Evolutionary conservation across 2,329 filamentous ascomycete species (phyloP).

Genomic region (Ophiognomonia clavigignenti-juglandacearum): DNA sequence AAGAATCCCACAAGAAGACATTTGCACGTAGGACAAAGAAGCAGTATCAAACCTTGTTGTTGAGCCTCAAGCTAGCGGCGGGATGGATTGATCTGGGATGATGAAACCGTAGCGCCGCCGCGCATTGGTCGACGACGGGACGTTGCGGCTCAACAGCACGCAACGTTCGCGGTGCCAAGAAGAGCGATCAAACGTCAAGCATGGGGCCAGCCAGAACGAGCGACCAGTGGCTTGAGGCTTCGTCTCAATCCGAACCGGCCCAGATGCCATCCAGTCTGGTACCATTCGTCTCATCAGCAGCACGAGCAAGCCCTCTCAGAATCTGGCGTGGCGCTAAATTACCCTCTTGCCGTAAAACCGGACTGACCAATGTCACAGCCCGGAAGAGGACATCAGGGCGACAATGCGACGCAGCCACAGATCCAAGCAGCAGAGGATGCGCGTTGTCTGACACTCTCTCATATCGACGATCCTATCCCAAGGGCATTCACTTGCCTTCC

Average conservation of each 20-base stretch:
- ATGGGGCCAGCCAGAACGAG: too few relatives aligned
- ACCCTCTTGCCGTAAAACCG: neutral
- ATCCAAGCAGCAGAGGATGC: too few relatives aligned
- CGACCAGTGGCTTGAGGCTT: neutral
- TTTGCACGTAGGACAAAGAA: neutral
- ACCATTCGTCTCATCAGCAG: slow-evolving; percentile 3
- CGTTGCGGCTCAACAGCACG: neutral
- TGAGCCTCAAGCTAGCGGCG: too few relatives aligned
- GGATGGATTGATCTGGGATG: neutral
- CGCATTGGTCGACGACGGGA: neutral
- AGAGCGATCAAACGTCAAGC: slow-evolving; percentile 8
- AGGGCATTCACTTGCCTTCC: neutral
- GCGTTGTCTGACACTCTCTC: neutral
- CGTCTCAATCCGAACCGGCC: neutral
- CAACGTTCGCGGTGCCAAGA: neutral
- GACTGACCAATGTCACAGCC: neutral
- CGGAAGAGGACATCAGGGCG: neutral
- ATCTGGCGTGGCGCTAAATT: neutral
- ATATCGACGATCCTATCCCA: slow-evolving; percentile 3
- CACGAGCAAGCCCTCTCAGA: too few relatives aligned
- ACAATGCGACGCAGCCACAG: neutral
- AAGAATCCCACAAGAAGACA: too few relatives aligned
- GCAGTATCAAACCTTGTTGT: too few relatives aligned
- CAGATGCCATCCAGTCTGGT: neutral
- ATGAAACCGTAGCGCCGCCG: neutral